Evolutionary conservation across 140 eudicot species (phyloP).

Genomic region (Senecio squalidus): DNA sequence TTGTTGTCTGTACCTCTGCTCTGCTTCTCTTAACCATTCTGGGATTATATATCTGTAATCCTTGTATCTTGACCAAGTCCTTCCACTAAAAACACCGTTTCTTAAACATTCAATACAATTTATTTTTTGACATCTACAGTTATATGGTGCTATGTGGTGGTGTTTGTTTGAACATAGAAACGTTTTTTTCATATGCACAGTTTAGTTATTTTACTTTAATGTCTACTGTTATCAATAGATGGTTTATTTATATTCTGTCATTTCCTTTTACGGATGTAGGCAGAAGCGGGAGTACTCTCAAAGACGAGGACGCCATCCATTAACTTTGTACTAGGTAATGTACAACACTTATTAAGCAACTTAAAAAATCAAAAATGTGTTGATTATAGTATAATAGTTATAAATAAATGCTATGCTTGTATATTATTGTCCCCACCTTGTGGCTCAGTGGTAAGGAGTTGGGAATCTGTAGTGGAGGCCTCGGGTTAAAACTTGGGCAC

Average conservation of each 20-base stretch:
- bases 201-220: background rate
- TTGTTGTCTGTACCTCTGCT: too few species aligned
- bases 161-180: background rate
- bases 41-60: too few species aligned
- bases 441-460: too few species aligned
- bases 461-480: too few species aligned
- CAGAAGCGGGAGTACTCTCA: constrained; percentile 37
- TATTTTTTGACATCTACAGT: background rate
- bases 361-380: background rate
- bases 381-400: background rate
- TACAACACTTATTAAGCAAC: constrained; percentile 4
- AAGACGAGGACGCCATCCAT: constrained; percentile 46
- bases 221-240: background rate
- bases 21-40: too few species aligned
- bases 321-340: constrained; percentile 81
- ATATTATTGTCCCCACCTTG: too few species aligned
- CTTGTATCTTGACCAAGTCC: too few species aligned
- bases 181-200: background rate
- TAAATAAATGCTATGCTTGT: background rate
- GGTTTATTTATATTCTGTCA: background rate
- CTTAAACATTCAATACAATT: background rate
- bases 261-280: constrained; percentile 45
- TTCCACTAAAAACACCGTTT: constrained; percentile 3
- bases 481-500: too few species aligned
- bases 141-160: constrained; percentile 1